Base-by-base conservation (phyloP, 805 yeast genomes). In the Kuraishia capsulata region DNA sequence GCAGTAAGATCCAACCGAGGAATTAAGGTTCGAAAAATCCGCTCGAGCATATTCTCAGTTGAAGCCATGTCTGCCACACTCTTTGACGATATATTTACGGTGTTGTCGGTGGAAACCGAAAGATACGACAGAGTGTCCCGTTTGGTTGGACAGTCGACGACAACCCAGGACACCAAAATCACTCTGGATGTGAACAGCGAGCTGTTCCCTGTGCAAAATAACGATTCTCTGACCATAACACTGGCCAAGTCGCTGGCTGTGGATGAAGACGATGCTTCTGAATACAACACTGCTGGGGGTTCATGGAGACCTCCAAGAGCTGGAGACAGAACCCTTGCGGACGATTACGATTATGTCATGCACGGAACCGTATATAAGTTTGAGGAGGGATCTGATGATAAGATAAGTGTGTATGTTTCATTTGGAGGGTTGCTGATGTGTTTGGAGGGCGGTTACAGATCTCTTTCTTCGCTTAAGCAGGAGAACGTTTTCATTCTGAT, bases 291-390 rank as follows among this genome's bases (percentile, higher is more conserved):
- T 11, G 68, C 76, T 47, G 56, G 52, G 31, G 81, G 82, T 16
- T 74, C 83, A 20, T 82, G 90, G 89, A 73, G 88, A 57, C 87
- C 85, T 6, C 95, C 96, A 33, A 83, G 74, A 60, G 73, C 83
- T 10, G 84, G 81, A 42, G 96, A 88, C 49, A 75, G 81, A 54
- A 75, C 94, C 4, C 70, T 90, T 52, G 96, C 96, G 48, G 97
- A 90, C 58, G 97, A 92, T 56, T 90, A 88, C 65, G 97, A 90
- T 60, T 92, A 92, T 53, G 97, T 92, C 47, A 90, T 92, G 97
- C 79, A 89, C 58, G 98, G 98, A 39, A 88, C 96, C 5, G 95
- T 92, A 34, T 92, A 92, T 69, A 89, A 90, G 60, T 92, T 92
- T 56, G 96, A 90, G 59, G 98, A 92, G 64, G 75, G 75, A 46